These are phyloP conservation scores for Colletotrichum echinochloae DNA, from an alignment of 2,329 filamentous ascomycete genomes.

Conservation along the genomic window DNA sequence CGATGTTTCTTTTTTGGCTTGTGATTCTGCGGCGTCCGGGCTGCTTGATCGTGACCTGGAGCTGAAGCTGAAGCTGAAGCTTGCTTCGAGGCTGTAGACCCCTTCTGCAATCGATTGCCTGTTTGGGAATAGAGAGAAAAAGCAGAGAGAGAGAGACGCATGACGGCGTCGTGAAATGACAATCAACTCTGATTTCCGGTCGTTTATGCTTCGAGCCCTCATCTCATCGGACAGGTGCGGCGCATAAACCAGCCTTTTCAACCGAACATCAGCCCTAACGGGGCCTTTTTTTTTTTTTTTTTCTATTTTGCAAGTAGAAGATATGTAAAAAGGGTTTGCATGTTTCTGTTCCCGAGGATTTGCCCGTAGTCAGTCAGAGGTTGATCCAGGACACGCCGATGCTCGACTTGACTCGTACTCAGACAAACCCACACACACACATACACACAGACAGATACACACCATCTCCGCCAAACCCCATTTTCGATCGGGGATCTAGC, in stretches of 20 bases:
- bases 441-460: constrained; percentile 1
- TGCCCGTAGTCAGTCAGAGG: not conserved
- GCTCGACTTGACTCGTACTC: constrained; percentile 5
- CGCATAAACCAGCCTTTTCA: not conserved
- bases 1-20: not conserved
- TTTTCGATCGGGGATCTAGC: constrained; percentile 19
- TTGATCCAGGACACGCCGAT: not conserved
- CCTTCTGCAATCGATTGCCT: not conserved
- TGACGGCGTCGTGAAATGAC: not conserved
- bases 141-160: not conserved
- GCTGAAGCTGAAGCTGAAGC: constrained; percentile 9
- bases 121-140: not conserved
- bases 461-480: not conserved
- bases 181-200: not conserved
- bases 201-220: constrained; percentile 2
- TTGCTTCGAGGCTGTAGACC: constrained; percentile 10
- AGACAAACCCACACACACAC: not conserved
- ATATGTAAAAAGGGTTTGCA: not conserved
- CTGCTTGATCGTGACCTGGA: constrained; percentile 7
- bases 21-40: not conserved
- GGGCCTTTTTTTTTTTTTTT: too few relatives aligned
- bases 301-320: not conserved
- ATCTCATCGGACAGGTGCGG: not conserved
- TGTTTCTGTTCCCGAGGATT: not conserved
- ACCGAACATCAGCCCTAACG: not conserved